Percentiles rank a stretch among this genome's conserved stretches.
phyloP scores from a whole-genome alignment of 2,329 filamentous ascomycete genomes.

The Colletotrichum theobromicola region DNA sequence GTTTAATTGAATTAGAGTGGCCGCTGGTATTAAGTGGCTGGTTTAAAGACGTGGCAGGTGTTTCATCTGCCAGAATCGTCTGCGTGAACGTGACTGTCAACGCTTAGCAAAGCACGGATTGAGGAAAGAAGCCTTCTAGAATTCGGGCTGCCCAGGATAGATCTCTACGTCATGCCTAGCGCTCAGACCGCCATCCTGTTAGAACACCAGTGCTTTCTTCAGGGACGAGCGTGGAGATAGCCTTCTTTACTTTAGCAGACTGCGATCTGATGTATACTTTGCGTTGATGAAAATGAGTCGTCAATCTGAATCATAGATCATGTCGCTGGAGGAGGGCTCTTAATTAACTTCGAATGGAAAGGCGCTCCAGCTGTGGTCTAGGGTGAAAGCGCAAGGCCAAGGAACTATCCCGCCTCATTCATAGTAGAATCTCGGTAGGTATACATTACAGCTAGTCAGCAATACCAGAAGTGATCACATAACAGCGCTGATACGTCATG shows the following conservation, averaged over 20 bases:
- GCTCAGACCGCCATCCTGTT: not conserved
- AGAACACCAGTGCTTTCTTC: not conserved
- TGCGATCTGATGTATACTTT: not conserved
- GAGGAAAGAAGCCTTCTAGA: not conserved
- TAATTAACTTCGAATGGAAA: not conserved
- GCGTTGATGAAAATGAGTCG: not conserved
- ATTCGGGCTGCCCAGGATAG: not conserved
- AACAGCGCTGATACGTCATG: not conserved
- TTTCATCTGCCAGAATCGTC: not conserved
- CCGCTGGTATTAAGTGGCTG: too few species aligned
- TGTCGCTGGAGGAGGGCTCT: not conserved
- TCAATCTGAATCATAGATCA: not conserved
- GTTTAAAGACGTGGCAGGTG: not conserved
- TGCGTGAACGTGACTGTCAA: accelerated
- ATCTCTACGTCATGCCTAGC: not conserved
- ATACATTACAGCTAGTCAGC: not conserved
- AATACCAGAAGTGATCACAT: not conserved
- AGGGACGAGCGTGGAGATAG: not conserved
- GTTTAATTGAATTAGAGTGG: too few species aligned
- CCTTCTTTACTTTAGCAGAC: not conserved
- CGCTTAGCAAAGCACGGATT: not conserved
- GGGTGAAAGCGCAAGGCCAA: not conserved
- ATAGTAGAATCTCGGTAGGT: not conserved
- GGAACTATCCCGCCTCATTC: not conserved
- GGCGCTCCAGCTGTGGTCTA: not conserved